Base-by-base conservation (phyloP, 2,329 filamentous ascomycete genomes). In the Cytospora piceicola region DNA sequence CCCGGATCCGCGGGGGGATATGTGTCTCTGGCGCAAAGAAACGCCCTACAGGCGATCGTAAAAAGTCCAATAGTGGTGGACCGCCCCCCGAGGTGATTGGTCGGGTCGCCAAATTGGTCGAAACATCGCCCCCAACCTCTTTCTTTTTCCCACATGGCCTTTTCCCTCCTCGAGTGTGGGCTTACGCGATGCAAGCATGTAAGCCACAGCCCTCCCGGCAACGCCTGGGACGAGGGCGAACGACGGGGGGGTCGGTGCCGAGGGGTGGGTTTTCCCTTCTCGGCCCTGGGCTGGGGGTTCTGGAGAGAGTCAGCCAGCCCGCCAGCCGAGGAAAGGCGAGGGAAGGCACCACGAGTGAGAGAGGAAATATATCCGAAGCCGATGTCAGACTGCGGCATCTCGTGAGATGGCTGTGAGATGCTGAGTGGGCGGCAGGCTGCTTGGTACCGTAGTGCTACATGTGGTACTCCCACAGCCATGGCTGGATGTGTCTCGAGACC, bases 51-150 rank as follows among this genome's bases (percentile, higher is more conserved):
- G n/a, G 60, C 60, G 24, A n/a, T n/a, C n/a, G 46, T 12, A 49
- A 24, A 24, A 9, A 36, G 20, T n/a, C 9, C 9, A 24, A 14
- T 14, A 36, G 30, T 39, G 60, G 60, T 63, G 53, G 53, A 39
- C 32, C 22, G 32, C 57, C 53, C 27, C 29, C 34, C 17, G 17
- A 29, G 8, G 39, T 57, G 39, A 63, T 63, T 63, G 29, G 60
- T 34, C 29, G 5, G 60, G 36, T 57, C 53, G 60, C 53, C 53
- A 51, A 11, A 32, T 34, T 17, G 17, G 42, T 30, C 29, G 56
- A 53, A 57, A n/a, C 60, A 63, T 9, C n/a, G 60, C 60, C 60
- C 60, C 60, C 53, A 63, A 63, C 60, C 52, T 56, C 32, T 63
- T 34, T 49, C 12, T 8, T 24, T 49, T 49, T 49, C 42, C 42